These are phyloP conservation scores for Pyricularia sp. DNA, from an alignment of 2,329 filamentous ascomycete genomes.

Conservation along the genomic window DNA sequence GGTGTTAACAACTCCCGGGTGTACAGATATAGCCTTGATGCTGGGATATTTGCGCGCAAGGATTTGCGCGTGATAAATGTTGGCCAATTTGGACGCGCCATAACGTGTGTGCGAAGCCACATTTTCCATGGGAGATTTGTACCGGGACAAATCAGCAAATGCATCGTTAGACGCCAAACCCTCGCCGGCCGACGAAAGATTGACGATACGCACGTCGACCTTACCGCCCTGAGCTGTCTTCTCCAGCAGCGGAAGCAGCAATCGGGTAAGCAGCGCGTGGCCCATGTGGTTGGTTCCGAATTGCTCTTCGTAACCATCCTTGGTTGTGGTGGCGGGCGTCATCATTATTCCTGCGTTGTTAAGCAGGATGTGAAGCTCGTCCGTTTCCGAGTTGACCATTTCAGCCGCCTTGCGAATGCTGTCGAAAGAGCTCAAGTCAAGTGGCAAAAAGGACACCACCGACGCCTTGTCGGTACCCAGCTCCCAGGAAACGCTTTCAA, in stretches of 20 bases:
- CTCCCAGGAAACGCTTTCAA: slow-evolving; percentile 21
- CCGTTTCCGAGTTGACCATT: slow-evolving; percentile 20
- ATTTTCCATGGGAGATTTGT: slow-evolving; percentile 12
- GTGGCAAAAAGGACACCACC: background rate
- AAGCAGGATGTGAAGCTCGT: slow-evolving; percentile 33
- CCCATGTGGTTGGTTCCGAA: slow-evolving; percentile 39
- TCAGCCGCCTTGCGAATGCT: slow-evolving; percentile 28
- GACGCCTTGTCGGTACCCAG: slow-evolving; percentile 8
- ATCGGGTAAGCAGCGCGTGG: slow-evolving; percentile 31
- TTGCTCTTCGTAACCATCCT: slow-evolving; percentile 35
- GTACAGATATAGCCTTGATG: background rate
- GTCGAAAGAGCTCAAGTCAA: slow-evolving; percentile 1
- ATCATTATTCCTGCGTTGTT: slow-evolving; percentile 36
- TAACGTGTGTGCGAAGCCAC: slow-evolving; percentile 19
- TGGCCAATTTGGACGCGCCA: slow-evolving; percentile 36
- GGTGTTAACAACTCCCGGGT: slow-evolving; percentile 4
- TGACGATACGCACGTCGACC: slow-evolving; percentile 17
- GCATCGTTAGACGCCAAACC: slow-evolving; percentile 6
- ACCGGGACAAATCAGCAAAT: slow-evolving; percentile 8
- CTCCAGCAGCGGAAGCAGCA: slow-evolving; percentile 19
- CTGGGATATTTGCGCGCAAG: slow-evolving; percentile 10
- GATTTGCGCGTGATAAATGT: slow-evolving; percentile 27
- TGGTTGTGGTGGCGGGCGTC: slow-evolving; percentile 21
- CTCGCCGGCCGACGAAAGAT: slow-evolving; percentile 13
- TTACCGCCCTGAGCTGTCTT: slow-evolving; percentile 11